Percentiles rank a stretch among this genome's conserved stretches.
Evolutionary conservation across 2,329 filamentous ascomycete genomes (phyloP).

Genomic region (Fusarium transvaalense): DNA sequence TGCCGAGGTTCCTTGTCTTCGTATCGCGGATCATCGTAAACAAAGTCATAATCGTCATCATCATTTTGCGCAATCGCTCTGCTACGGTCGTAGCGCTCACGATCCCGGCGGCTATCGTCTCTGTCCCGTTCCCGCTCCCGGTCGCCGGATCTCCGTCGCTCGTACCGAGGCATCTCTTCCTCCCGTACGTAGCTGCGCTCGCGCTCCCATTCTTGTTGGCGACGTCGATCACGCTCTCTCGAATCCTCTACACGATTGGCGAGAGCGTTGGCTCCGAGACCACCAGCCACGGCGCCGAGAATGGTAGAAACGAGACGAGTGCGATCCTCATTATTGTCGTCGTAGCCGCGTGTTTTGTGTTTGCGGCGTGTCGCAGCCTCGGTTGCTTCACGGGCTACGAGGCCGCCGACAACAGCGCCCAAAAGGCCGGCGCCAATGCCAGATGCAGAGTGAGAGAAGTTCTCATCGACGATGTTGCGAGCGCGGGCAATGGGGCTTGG

Average conservation of each 20-base stretch:
- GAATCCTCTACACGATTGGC: conserved; percentile 59
- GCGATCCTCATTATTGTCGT: conserved; percentile 49
- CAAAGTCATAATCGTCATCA: conserved; percentile 48
- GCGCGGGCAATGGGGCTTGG: conserved; percentile 57
- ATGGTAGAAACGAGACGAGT: conserved; percentile 61
- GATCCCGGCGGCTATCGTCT: conserved; percentile 18
- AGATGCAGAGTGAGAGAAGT: conserved; percentile 62
- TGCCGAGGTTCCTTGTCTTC: conserved; percentile 45
- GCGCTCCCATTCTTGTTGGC: conserved; percentile 55
- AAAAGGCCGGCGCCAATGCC: conserved; percentile 66
- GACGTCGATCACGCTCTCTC: conserved; percentile 51
- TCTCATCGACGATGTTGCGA: conserved; percentile 58
- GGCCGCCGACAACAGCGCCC: conserved; percentile 66
- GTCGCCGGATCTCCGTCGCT: conserved; percentile 36
- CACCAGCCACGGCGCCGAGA: conserved; percentile 67
- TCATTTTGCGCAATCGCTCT: conserved; percentile 40
- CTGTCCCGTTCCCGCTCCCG: conserved; percentile 22
- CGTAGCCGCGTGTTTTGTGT: conserved; percentile 47
- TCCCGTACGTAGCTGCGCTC: conserved; percentile 51
- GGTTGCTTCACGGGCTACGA: conserved; percentile 64
- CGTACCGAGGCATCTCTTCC: conserved; percentile 47
- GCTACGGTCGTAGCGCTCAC: conserved; percentile 35
- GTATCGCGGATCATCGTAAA: conserved; percentile 49
- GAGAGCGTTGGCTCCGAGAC: conserved; percentile 66
- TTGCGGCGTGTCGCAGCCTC: conserved; percentile 55